These are phyloP conservation scores for Tetradesmus obliquus DNA, from an alignment of 139 green algal genomes.

Conservation along the genomic window DNA sequence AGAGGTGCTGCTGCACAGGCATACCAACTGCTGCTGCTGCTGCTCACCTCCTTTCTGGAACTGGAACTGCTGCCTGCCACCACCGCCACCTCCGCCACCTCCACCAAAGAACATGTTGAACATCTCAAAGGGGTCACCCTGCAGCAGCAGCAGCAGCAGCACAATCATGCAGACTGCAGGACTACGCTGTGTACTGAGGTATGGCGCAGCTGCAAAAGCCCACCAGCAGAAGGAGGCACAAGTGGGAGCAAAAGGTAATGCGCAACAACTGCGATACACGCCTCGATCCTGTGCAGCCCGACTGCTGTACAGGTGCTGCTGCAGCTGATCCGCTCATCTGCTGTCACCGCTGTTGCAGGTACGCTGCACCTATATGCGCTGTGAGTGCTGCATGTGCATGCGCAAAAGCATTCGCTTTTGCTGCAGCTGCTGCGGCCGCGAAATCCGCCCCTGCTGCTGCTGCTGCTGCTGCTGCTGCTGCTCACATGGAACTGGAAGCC, in stretches of 20 bases:
- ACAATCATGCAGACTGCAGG: neutral
- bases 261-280: neutral
- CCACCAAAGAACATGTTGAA: constrained; percentile 87
- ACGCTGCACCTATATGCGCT: neutral
- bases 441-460: neutral
- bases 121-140: constrained; percentile 83
- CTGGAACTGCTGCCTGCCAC: constrained; percentile 33
- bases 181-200: neutral
- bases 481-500: constrained; percentile 55
- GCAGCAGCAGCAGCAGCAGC: constrained; percentile 24
- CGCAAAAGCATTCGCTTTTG: neutral
- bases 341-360: neutral
- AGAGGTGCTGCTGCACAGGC: neutral
- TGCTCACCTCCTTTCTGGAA: constrained; percentile 15
- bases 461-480: constrained; percentile 19
- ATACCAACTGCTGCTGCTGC: neutral
- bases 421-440: constrained; percentile 18
- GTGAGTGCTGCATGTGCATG: neutral
- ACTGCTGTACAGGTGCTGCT: constrained; percentile 1
- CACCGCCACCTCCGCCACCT: constrained; percentile 46
- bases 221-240: neutral
- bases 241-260: neutral
- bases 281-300: neutral
- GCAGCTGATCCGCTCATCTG: neutral
- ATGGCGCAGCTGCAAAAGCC: neutral